These are phyloP conservation scores for Agroathelia rolfsii DNA, from an alignment of 1,284 basidiomycete genomes.

Conservation along the genomic window DNA sequence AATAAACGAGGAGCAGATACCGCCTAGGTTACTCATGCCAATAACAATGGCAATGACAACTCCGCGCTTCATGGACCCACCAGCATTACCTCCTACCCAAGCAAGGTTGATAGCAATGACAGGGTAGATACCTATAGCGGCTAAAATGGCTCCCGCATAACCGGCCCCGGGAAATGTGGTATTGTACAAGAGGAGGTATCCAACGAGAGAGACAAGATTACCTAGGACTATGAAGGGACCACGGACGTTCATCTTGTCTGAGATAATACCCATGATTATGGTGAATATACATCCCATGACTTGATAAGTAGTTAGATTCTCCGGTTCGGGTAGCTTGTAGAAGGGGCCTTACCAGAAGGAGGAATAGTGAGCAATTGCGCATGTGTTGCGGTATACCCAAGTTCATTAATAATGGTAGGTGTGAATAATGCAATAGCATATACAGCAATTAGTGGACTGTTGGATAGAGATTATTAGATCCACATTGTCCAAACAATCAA, in stretches of 20 bases:
- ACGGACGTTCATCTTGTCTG: slow-evolving; percentile 30
- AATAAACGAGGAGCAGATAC: slow-evolving; percentile 34
- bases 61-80: slow-evolving; percentile 43
- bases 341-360: slow-evolving; percentile 33
- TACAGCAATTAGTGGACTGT: slow-evolving; percentile 36
- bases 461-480: slow-evolving; percentile 10
- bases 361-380: slow-evolving; percentile 53
- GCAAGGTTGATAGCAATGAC: slow-evolving; percentile 42
- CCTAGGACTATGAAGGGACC: slow-evolving; percentile 35
- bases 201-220: slow-evolving; percentile 29
- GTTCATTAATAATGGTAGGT: slow-evolving; percentile 43
- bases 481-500: background rate
- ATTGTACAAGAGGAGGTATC: slow-evolving; percentile 35
- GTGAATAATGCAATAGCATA: slow-evolving; percentile 52
- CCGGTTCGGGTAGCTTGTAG: no score
- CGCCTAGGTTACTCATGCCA: slow-evolving; percentile 44
- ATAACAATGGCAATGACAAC: slow-evolving; percentile 46
- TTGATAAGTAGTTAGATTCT: no score
- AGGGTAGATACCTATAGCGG: slow-evolving; percentile 45
- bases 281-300: slow-evolving; percentile 32
- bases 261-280: slow-evolving; percentile 29
- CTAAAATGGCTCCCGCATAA: slow-evolving; percentile 45
- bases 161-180: slow-evolving; percentile 24
- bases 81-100: slow-evolving; percentile 46
- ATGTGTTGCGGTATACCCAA: slow-evolving; percentile 44